phyloP scores from a whole-genome alignment of 768 basidiomycete species.

The Cyclocybe cylindracea region DNA sequence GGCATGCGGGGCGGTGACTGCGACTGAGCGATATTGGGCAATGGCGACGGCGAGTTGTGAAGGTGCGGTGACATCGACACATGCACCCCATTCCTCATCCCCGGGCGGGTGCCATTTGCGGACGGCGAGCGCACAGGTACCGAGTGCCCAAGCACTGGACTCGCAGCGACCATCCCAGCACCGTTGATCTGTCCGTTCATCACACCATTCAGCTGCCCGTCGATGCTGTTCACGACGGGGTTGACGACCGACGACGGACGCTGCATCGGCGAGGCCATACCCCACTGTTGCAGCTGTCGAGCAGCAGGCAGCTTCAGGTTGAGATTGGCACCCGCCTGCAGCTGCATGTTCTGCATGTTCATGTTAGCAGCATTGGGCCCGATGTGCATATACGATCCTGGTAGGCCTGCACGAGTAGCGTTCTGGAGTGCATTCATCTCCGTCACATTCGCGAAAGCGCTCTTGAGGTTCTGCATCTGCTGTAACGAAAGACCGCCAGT shows the following conservation, averaged over 20 bases:
- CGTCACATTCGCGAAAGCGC: conserved; percentile 49
- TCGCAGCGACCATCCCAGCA: conserved; percentile 19
- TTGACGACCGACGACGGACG: conserved; percentile 33
- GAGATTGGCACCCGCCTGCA: conserved; percentile 31
- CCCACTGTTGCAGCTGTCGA: conserved; percentile 39
- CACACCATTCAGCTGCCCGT: conserved; percentile 16
- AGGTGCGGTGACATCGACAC: conserved; percentile 51
- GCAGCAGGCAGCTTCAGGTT: conserved; percentile 43
- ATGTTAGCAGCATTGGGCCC: conserved; percentile 36
- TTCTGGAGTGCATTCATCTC: conserved; percentile 39
- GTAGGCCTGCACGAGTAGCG: conserved; percentile 29
- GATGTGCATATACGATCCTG: conserved; percentile 40
- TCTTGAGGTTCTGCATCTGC: conserved; percentile 62
- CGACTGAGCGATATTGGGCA: conserved; percentile 43
- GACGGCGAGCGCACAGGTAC: conserved; percentile 51
- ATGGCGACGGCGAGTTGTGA: conserved; percentile 48
- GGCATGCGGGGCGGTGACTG: conserved; percentile 53
- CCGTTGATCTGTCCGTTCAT: conserved; percentile 17
- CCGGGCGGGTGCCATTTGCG: conserved; percentile 54
- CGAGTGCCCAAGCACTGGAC: conserved; percentile 38
- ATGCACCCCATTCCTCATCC: conserved; percentile 33
- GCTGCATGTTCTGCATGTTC: conserved; percentile 32
- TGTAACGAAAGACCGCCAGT: conserved; percentile 46
- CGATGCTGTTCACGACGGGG: conserved; percentile 17
- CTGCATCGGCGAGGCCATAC: conserved; percentile 31